These are phyloP conservation scores for Eleusine indica DNA, from an alignment of 176 grass and related monocot genomes.

Conservation along the genomic window DNA sequence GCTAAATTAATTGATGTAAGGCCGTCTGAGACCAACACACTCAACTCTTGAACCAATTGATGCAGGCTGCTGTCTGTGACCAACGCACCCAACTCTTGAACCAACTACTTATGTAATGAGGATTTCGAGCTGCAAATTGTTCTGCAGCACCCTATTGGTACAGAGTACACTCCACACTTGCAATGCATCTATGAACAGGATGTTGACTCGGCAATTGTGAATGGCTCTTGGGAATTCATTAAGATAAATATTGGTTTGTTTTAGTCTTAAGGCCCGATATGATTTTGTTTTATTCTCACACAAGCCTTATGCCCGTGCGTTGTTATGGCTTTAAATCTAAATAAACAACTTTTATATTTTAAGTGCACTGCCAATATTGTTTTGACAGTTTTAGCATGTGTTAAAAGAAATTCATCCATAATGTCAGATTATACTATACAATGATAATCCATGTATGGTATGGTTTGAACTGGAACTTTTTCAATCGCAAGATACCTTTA, in stretches of 20 bases:
- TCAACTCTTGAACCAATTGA: neutral
- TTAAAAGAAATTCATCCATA: no score
- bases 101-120: neutral
- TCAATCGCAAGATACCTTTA: no score
- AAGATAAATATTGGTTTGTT: neutral
- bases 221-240: neutral
- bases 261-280: neutral
- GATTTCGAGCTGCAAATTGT: neutral
- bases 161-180: neutral
- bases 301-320: neutral
- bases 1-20: no score
- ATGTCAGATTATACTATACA: no score
- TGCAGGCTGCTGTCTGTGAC: neutral
- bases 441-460: no score
- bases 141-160: neutral
- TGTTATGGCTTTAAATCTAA: no score
- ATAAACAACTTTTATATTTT: no score
- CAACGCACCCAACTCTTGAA: neutral
- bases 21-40: no score
- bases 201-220: neutral
- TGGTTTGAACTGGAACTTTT: no score
- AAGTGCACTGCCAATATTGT: no score
- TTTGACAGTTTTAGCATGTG: no score
- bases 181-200: neutral
- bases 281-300: neutral